Base-by-base conservation (phyloP, 805 yeast genomes). In the Yarrowia deformans region DNA sequence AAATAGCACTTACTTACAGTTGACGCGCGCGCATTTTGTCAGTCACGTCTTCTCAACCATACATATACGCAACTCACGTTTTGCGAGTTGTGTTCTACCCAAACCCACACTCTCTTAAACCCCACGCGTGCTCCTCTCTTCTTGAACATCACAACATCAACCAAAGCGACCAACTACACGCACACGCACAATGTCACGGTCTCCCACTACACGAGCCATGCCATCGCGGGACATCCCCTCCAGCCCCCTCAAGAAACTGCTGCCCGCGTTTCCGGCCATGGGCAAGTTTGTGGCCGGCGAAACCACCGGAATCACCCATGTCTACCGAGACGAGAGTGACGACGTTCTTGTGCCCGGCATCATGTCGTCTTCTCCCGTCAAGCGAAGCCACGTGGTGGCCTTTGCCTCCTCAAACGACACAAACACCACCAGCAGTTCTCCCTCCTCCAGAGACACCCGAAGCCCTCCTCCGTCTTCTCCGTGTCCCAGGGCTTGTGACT, bases 201-300 rank as follows among this genome's bases (percentile, higher is more conserved):
- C 18, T 8, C 18, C 37, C 37, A n/a, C 46, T 10, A 42, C n/a
- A n/a, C n/a, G n/a, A n/a, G n/a, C 46, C 46, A 42, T 40, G 46
- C 9, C 9, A 8, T 8, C n/a, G 29, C 29, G 29, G 18, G 54
- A n/a, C 54, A 45, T 60, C 12, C 52, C 66, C 35, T 60, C 66
- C 8, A 60, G 66, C 14, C 66, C 66, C 29, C 66, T 52, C 34
- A 60, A 60, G 42, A 60, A 60, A 40, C 37, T 63, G 46, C 56
- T 63, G 2, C 68, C 68, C 12, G 68, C 68, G 16, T 63, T 63
- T 23, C 68, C 68, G n/a, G 46, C 68, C 45, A 63, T 63, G 68
- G 68, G 68, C 45, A 63, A 63, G 68, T 63, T 63, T 39, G 48
- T 63, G 13, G 56, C 68, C 3, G 68, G 68, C 1, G 68, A 63